These are phyloP conservation scores for Ceratobasidium sp. DNA, from an alignment of 1,284 basidiomycete species.

Conservation along the genomic window DNA sequence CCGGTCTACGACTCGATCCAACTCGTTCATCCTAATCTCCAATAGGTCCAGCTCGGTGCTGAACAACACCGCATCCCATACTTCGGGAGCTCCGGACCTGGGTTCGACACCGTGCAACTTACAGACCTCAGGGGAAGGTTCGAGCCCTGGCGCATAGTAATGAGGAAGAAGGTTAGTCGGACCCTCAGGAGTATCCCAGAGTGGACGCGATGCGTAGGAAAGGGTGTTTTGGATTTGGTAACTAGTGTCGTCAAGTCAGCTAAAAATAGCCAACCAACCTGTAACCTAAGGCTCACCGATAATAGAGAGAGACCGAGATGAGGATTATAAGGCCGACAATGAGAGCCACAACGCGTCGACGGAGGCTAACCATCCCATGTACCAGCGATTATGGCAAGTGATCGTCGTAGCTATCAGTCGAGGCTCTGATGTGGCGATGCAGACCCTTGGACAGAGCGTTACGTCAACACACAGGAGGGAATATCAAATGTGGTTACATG, in stretches of 20 bases:
- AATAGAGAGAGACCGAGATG: slow-evolving; percentile 9
- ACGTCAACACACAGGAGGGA: too few relatives aligned
- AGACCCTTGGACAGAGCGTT: not conserved
- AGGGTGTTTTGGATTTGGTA: slow-evolving; percentile 44
- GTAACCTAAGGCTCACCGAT: not conserved
- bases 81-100: slow-evolving; percentile 46
- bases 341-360: slow-evolving; percentile 10
- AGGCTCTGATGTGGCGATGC: not conserved
- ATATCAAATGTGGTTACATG: too few relatives aligned
- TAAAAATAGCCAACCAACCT: not conserved
- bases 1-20: slow-evolving; percentile 63
- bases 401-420: not conserved
- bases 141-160: slow-evolving; percentile 62
- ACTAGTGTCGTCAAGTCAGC: not conserved
- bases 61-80: slow-evolving; percentile 65
- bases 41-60: slow-evolving; percentile 72
- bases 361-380: slow-evolving; percentile 16
- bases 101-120: slow-evolving; percentile 61
- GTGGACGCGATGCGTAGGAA: slow-evolving; percentile 66
- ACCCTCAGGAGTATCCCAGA: slow-evolving; percentile 65
- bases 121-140: slow-evolving; percentile 57
- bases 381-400: not conserved
- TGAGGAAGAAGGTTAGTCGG: slow-evolving; percentile 60
- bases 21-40: slow-evolving; percentile 71
- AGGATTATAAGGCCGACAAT: not conserved